Base-by-base conservation (phyloP, 1,284 basidiomycete genomes). In the Apiotrichum mycotoxinovorans region DNA sequence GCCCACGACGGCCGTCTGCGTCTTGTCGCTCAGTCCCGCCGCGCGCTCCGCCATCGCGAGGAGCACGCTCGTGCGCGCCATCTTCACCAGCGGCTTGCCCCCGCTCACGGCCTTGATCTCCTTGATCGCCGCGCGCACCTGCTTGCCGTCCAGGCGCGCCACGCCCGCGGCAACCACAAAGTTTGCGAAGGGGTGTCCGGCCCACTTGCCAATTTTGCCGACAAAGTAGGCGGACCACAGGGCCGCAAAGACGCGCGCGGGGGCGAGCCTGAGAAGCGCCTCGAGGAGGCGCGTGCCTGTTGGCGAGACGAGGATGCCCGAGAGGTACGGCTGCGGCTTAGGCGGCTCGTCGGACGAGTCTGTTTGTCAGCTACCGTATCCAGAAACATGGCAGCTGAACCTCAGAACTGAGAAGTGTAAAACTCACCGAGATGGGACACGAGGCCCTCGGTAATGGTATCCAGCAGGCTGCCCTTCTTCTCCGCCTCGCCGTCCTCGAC, bases 251-350 rank as follows among this genome's bases (percentile, higher is more conserved):
- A 85, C 80, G n/a, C 73, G 64, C 4, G 79, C 73, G 0, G 90
- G 85, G 8, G 85, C 82, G 45, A 83, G 80, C 3, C 77, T 74
- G 26, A 93, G 82, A 27, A 94, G 79, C 0, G 85, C 84, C 75
- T 96, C 92, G 14, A 92, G 80, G 1, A 94, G 81, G 70, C 93
- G 91, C 0, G 92, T 94, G 1, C 92, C 87, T 1, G 88, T 91
- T 4, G 87, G 83, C 66, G 93, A 89, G 38, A 89, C 83, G 15
- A 94, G 80, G 8, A 95, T 82, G 0, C 88, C 88, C 8, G 83
- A 81, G 46, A 94, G 65, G 58, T 70, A 75, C 41, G 66, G 66
- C 44, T 68, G 63, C 10, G 71, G 66, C 14, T 64, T 66, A 42
- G 60, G 62, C 23, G 26, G 56, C 52, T 20, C 68, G 3, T 51